Conservation (phyloP, 257 asterid genomes). For the Catharanthus roseus region DNA sequence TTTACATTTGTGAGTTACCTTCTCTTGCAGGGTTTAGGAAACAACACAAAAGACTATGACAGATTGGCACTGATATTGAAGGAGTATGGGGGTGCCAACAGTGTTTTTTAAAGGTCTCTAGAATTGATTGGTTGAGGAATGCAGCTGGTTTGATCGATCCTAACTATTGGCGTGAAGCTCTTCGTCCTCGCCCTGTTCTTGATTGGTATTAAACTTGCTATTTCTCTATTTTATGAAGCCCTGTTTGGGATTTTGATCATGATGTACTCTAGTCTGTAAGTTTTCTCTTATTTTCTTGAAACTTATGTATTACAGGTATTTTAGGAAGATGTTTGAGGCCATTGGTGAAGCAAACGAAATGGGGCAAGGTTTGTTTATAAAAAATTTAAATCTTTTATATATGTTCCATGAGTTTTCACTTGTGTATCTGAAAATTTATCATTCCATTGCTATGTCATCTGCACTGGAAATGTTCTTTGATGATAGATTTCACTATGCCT, state of each 20-base stretch:
- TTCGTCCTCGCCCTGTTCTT: slow-evolving; percentile 86
- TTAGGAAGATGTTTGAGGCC: slow-evolving; percentile 72
- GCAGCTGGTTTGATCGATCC: slow-evolving; percentile 86
- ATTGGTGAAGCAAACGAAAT: slow-evolving; percentile 67
- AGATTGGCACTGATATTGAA: slow-evolving; percentile 55
- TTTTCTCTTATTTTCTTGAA: neutral
- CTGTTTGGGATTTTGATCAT: too few species aligned
- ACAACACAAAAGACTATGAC: slow-evolving; percentile 70
- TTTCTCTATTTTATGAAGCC: neutral
- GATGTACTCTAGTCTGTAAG: too few species aligned
- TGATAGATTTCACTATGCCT: too few species aligned
- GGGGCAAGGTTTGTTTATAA: slow-evolving; percentile 50
- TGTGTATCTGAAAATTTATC: too few species aligned
- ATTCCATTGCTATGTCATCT: too few species aligned
- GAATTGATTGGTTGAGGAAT: slow-evolving; percentile 91
- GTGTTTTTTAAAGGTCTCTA: slow-evolving; percentile 73
- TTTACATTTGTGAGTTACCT: neutral
- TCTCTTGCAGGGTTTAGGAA: slow-evolving; percentile 78
- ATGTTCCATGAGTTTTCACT: too few species aligned
- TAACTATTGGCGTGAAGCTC: slow-evolving; percentile 87
- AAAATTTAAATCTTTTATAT: too few species aligned
- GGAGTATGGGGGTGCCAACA: slow-evolving; percentile 63
- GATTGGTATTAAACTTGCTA: slow-evolving; percentile 47
- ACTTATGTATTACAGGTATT: slow-evolving; percentile 46
- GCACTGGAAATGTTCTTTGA: too few species aligned